Conservation (phyloP, 805 yeast genomes). For the Cyberlindnera lachancei region DNA sequence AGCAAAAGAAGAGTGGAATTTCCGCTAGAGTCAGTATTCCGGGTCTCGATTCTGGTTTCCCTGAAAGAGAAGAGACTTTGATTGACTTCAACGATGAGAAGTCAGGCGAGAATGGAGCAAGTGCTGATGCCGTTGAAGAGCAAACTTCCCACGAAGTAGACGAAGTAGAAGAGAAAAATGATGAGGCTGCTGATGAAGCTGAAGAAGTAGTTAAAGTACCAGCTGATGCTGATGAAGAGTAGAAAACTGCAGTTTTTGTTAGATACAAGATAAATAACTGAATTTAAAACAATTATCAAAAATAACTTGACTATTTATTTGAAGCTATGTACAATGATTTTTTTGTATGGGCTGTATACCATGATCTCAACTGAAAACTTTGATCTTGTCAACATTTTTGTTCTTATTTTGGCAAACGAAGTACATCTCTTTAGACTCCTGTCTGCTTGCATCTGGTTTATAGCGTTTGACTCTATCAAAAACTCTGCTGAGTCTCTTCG, state of each 20-base stretch:
- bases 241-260: too few species aligned
- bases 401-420: conserved; percentile 58
- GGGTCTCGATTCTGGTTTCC: conserved; percentile 19
- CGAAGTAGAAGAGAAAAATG: conserved; percentile 1
- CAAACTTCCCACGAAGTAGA: conserved; percentile 1
- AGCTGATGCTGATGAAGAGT: conserved; percentile 5
- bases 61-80: conserved; percentile 27
- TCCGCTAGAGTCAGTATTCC: conserved; percentile 56
- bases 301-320: neutral
- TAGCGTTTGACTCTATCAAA: conserved; percentile 59
- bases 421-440: conserved; percentile 77
- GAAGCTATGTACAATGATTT: neutral
- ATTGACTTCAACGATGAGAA: conserved; percentile 32
- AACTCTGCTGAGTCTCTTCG: conserved; percentile 44
- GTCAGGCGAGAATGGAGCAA: conserved; percentile 5
- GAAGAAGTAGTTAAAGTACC: neutral
- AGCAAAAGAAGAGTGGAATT: conserved; percentile 45
- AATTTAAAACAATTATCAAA: too few species aligned
- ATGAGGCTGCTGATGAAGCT: conserved; percentile 1
- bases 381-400: conserved; percentile 32
- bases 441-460: conserved; percentile 78
- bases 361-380: conserved; percentile 34
- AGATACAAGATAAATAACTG: too few species aligned
- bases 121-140: conserved; percentile 8
- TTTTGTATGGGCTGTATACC: neutral